phyloP scores from a whole-genome alignment of 2,329 filamentous ascomycete species.

The Fusarium mundagurra region DNA sequence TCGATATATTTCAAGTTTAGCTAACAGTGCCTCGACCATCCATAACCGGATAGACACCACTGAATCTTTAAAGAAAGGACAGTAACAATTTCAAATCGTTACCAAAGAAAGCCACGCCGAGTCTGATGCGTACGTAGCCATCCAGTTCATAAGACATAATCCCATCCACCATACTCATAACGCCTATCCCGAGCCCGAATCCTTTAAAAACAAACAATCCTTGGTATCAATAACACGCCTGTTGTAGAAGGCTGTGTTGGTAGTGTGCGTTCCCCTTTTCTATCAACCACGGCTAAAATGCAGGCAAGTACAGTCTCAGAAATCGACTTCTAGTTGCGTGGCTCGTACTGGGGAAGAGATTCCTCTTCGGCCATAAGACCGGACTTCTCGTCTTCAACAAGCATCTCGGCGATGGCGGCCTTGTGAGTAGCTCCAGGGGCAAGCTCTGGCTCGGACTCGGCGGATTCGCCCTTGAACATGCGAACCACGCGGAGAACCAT shows the following conservation, averaged over 20 bases:
- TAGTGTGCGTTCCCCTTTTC: not conserved
- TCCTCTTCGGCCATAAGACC: constrained; percentile 56
- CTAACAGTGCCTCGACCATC: constrained; percentile 8
- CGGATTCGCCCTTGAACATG: constrained; percentile 49
- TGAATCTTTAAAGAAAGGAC: constrained; percentile 27
- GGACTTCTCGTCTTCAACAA: constrained; percentile 59
- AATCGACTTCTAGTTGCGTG: constrained; percentile 31
- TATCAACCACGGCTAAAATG: not conserved
- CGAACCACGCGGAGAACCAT: constrained; percentile 69
- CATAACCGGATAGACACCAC: constrained; percentile 1
- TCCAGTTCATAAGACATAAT: constrained; percentile 27
- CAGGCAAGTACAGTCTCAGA: not conserved
- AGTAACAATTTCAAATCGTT: constrained; percentile 12
- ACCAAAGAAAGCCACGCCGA: not conserved
- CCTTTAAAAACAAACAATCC: constrained; percentile 25
- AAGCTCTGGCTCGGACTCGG: constrained; percentile 14
- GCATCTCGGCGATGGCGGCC: constrained; percentile 49
- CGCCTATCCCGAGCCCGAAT: constrained; percentile 19
- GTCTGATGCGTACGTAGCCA: constrained; percentile 1
- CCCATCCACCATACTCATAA: constrained; percentile 22
- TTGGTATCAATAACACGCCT: constrained; percentile 29
- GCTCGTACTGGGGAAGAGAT: constrained; percentile 43
- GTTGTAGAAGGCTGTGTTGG: constrained; percentile 1
- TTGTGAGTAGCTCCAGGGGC: constrained; percentile 41
- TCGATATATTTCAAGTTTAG: not conserved